Percentiles rank a stretch among this genome's conserved stretches.
phyloP scores from a whole-genome alignment of 441 rosid species.

The Euphorbia corollata region DNA sequence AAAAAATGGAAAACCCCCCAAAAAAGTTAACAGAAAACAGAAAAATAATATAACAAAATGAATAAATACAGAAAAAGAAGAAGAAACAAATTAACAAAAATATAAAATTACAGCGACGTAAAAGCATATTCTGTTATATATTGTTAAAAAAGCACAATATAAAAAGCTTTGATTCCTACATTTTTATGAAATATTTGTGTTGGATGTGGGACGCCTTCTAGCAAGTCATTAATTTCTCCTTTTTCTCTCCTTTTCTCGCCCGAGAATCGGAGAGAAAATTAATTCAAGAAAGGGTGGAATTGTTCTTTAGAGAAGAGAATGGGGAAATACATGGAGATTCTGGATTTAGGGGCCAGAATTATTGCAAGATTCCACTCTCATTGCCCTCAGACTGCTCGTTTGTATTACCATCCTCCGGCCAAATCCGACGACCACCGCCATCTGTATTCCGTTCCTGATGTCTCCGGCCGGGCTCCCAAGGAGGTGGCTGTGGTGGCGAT shows the following conservation, averaged over 20 bases:
- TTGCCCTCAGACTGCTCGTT: constrained; percentile 81
- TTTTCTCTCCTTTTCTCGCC: not conserved
- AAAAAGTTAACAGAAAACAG: too few species aligned
- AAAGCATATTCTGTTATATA: too few species aligned
- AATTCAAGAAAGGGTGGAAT: not conserved
- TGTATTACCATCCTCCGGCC: constrained; percentile 78
- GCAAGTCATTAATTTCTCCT: not conserved
- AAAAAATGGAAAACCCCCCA: too few species aligned
- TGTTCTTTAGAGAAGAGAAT: constrained; percentile 14
- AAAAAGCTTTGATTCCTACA: not conserved
- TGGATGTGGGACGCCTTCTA: constrained; percentile 31
- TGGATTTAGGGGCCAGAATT: constrained; percentile 63
- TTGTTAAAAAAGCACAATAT: not conserved
- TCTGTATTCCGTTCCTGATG: constrained; percentile 9
- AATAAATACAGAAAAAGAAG: too few species aligned
- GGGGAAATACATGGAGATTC: constrained; percentile 62
- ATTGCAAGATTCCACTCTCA: constrained; percentile 75
- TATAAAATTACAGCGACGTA: too few species aligned
- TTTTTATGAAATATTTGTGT: constrained; percentile 23
- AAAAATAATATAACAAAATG: too few species aligned
- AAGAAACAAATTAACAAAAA: too few species aligned
- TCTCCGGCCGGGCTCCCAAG: constrained; percentile 9
- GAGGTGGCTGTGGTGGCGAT: constrained; percentile 19
- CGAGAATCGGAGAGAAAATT: constrained; percentile 1
- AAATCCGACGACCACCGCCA: constrained; percentile 30